phyloP scores from a whole-genome alignment of 2,329 filamentous ascomycete species.

The Aspergillus proliferans region DNA sequence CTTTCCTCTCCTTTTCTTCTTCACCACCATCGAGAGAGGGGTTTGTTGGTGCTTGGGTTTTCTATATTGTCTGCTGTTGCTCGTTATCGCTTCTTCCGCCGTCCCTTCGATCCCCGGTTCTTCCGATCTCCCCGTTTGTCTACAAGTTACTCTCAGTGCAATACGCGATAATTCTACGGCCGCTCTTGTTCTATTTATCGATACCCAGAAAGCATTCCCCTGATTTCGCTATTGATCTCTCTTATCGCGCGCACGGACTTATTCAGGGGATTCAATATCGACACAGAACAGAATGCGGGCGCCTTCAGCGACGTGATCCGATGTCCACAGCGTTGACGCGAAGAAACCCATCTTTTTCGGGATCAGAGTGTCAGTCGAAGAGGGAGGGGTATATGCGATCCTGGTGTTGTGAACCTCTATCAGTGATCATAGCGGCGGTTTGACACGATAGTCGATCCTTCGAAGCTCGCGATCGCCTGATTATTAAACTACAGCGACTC shows the following conservation, averaged over 20 bases:
- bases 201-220: not conserved
- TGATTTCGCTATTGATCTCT: not conserved
- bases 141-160: not conserved
- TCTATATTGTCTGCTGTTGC: not conserved
- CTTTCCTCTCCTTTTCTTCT: not conserved
- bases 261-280: not conserved
- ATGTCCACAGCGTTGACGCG: constrained; percentile 5
- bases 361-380: not conserved
- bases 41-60: not conserved
- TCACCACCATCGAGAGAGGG: not conserved
- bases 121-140: not conserved
- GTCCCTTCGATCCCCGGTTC: not conserved
- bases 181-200: not conserved
- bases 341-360: not conserved
- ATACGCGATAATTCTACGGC: not conserved
- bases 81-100: not conserved
- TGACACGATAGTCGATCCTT: not conserved
- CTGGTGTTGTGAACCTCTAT: not conserved
- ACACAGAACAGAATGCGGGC: constrained; percentile 11
- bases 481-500: not conserved
- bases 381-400: not conserved
- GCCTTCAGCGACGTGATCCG: constrained; percentile 9
- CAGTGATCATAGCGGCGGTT: not conserved
- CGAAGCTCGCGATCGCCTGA: not conserved
- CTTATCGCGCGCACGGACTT: not conserved